These are phyloP conservation scores for Pyracantha coccinea DNA, from an alignment of 331 rosid genomes.

Conservation along the genomic window DNA sequence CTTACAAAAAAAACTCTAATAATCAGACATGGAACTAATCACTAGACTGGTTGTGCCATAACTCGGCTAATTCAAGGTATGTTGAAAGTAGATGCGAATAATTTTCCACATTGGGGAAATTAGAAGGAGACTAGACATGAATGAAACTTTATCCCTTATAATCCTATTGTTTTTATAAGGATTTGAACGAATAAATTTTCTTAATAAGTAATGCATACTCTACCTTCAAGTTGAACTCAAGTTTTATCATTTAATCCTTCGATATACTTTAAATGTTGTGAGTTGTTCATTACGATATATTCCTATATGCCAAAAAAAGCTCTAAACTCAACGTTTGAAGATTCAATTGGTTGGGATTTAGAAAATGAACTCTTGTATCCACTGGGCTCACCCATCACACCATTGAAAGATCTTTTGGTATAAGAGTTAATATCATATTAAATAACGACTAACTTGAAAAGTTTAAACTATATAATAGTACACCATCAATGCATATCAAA, in stretches of 20 bases:
- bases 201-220: not conserved
- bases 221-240: not conserved
- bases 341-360: not conserved
- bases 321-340: not conserved
- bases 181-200: not conserved
- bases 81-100: not conserved
- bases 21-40: no score
- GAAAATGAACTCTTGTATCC: not conserved
- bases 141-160: no score
- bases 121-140: no score
- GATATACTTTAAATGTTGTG: not conserved
- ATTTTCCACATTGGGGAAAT: no score
- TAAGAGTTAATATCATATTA: no score
- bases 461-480: no score
- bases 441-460: no score
- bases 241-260: not conserved
- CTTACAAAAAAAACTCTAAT: not conserved
- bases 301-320: not conserved
- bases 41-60: not conserved
- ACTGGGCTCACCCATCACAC: not conserved
- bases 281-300: no score
- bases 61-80: not conserved
- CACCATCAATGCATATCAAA: accelerated
- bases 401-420: not conserved
- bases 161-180: no score